A percentile compares a stretch with the other conserved stretches of the same genome.
These are phyloP conservation scores for Bacidia rubella DNA, from an alignment of 495 filamentous ascomycete genomes.

Conservation along the genomic window DNA sequence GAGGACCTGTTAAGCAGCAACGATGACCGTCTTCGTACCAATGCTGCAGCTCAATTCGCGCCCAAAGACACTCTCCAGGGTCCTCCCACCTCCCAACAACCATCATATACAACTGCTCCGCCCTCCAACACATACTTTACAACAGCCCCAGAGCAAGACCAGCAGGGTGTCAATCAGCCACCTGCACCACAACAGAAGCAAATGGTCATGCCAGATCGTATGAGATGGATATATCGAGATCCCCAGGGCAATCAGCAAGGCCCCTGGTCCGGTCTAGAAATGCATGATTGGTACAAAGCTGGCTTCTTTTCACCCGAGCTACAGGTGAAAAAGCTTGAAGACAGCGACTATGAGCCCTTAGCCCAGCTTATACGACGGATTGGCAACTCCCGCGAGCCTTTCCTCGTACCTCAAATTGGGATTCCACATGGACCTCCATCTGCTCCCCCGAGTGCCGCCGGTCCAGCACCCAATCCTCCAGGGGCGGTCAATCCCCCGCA, in stretches of 20 bases:
- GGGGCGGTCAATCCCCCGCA: slow-evolving; percentile 49
- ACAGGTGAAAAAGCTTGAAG: slow-evolving; percentile 85
- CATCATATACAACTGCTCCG: slow-evolving; percentile 14
- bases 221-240: slow-evolving; percentile 97
- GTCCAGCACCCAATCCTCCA: slow-evolving; percentile 26
- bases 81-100: slow-evolving; percentile 11
- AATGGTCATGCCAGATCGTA: slow-evolving; percentile 99
- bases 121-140: slow-evolving; percentile 12
- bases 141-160: slow-evolving; percentile 18
- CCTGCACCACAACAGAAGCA: slow-evolving; percentile 62
- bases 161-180: slow-evolving; percentile 37
- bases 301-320: slow-evolving; percentile 93
- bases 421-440: slow-evolving; percentile 69
- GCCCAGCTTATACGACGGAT: slow-evolving; percentile 91
- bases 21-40: slow-evolving; percentile 17
- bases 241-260: slow-evolving; percentile 85
- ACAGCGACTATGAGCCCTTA: slow-evolving; percentile 87
- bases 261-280: slow-evolving; percentile 89
- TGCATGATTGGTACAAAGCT: slow-evolving; percentile 99
- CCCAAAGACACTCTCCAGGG: slow-evolving; percentile 15
- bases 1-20: slow-evolving; percentile 39
- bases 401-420: slow-evolving; percentile 92
- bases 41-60: slow-evolving; percentile 8
- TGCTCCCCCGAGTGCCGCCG: slow-evolving; percentile 27
- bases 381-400: slow-evolving; percentile 92